phyloP scores from a whole-genome alignment of 1,284 basidiomycete genomes.

The Schizophyllum commune region DNA sequence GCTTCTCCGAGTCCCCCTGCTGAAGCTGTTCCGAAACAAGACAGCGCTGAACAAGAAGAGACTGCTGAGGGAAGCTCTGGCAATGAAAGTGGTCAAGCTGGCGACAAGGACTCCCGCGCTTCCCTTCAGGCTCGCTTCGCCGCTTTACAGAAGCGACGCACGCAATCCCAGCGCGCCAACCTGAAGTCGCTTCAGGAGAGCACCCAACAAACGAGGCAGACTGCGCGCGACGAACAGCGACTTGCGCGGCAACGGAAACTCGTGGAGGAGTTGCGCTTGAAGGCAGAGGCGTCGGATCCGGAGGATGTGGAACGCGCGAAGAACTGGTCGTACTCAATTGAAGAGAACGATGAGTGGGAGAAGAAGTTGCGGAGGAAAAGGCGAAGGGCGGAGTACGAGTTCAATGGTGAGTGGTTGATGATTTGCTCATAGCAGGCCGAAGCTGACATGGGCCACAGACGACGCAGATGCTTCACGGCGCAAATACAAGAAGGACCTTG shows the following conservation, averaged over 20 bases:
- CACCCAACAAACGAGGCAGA: constrained; percentile 46
- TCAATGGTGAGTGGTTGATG: constrained; percentile 12
- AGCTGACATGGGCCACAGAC: constrained; percentile 40
- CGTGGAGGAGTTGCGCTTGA: constrained; percentile 80
- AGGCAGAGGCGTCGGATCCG: constrained; percentile 81
- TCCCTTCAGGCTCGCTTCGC: background rate
- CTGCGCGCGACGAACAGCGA: constrained; percentile 67
- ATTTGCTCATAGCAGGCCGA: background rate
- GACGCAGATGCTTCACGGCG: constrained; percentile 83
- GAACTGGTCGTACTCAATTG: constrained; percentile 92
- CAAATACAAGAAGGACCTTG: constrained; percentile 87
- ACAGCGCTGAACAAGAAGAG: background rate
- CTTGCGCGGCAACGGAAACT: constrained; percentile 84
- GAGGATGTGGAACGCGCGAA: constrained; percentile 73
- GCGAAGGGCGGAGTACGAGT: constrained; percentile 58
- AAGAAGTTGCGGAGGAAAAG: constrained; percentile 61
- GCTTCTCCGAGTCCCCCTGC: no score
- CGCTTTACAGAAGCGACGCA: constrained; percentile 55
- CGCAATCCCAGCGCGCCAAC: constrained; percentile 73
- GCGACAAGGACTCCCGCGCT: background rate
- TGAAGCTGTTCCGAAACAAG: background rate
- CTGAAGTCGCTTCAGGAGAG: constrained; percentile 79
- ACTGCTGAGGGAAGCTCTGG: constrained; percentile 8
- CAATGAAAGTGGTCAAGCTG: constrained; percentile 6
- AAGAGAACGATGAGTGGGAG: constrained; percentile 94